Evolutionary conservation across 768 basidiomycete species (phyloP).

Genomic region (Suillus tomentosus): DNA sequence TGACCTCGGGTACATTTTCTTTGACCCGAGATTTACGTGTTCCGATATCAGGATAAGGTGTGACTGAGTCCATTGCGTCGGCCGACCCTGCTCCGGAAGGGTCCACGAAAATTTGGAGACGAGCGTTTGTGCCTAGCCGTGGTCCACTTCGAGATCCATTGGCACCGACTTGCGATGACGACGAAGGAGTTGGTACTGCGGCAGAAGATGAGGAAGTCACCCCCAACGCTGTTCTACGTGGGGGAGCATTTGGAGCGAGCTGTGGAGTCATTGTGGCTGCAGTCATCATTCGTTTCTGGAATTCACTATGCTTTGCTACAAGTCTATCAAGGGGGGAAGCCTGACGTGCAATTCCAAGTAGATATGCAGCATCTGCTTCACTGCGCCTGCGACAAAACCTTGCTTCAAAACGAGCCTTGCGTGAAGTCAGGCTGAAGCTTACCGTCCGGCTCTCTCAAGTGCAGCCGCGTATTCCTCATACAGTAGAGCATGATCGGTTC

Average conservation of each 20-base stretch:
- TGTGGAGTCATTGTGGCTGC: constrained; percentile 40
- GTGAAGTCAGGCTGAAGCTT: constrained; percentile 28
- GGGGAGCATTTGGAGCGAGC: constrained; percentile 37
- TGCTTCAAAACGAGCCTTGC: constrained; percentile 32
- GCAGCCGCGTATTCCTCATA: constrained; percentile 93
- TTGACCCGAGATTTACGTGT: constrained; percentile 78
- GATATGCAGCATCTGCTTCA: constrained; percentile 88
- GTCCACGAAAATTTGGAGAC: constrained; percentile 74
- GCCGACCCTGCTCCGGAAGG: constrained; percentile 55
- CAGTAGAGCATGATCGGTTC: constrained; percentile 72
- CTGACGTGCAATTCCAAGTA: constrained; percentile 84
- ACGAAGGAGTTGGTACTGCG: constrained; percentile 25
- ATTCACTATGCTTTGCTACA: constrained; percentile 76
- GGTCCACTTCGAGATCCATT: constrained; percentile 33
- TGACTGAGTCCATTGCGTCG: constrained; percentile 42
- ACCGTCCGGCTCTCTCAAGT: constrained; percentile 84
- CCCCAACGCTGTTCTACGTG: constrained; percentile 48
- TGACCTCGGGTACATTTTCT: constrained; percentile 73
- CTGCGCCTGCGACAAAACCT: constrained; percentile 55
- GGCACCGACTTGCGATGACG: constrained; percentile 29
- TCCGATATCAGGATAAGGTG: constrained; percentile 71
- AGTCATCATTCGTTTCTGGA: constrained; percentile 90
- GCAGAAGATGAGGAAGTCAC: constrained; percentile 41
- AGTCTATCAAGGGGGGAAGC: constrained; percentile 83
- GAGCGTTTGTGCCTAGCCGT: constrained; percentile 50